Evolutionary conservation across 225 moss, liverwort and hornwort genomes (phyloP).

Genomic region (Marchantia paleacea): DNA sequence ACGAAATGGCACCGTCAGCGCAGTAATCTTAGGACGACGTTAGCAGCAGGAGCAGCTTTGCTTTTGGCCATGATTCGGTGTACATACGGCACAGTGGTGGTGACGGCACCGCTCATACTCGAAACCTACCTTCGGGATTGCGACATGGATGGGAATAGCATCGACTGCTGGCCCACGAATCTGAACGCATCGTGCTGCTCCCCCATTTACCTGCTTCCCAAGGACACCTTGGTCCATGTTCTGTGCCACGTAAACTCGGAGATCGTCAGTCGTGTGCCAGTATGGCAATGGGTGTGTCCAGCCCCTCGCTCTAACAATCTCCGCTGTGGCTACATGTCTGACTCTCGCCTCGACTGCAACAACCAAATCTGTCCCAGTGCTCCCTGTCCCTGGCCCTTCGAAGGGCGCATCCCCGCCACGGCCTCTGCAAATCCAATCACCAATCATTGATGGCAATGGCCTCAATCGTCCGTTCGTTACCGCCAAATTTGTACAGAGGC

Average conservation of each 20-base stretch:
- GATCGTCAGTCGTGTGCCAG: background rate
- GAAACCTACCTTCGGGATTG: background rate
- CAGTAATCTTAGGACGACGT: no score
- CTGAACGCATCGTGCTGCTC: background rate
- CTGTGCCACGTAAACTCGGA: background rate
- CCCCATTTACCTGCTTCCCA: background rate
- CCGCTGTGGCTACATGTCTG: background rate
- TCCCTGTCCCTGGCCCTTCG: background rate
- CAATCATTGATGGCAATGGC: no score
- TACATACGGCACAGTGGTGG: no score
- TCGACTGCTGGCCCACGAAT: background rate
- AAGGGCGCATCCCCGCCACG: no score
- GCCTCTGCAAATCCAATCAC: no score
- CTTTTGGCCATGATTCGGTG: no score
- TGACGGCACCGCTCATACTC: no score
- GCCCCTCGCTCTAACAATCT: background rate
- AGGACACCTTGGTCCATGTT: background rate
- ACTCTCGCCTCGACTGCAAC: background rate
- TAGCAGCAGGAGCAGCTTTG: no score
- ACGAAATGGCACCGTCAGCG: no score
- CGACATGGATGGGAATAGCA: background rate
- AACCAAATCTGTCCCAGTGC: background rate
- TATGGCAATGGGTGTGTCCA: conserved; percentile 1
- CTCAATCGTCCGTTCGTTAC: no score
- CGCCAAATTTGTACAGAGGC: no score